phyloP scores from a whole-genome alignment of 306 rosid genomes.

The Quercus glauca region DNA sequence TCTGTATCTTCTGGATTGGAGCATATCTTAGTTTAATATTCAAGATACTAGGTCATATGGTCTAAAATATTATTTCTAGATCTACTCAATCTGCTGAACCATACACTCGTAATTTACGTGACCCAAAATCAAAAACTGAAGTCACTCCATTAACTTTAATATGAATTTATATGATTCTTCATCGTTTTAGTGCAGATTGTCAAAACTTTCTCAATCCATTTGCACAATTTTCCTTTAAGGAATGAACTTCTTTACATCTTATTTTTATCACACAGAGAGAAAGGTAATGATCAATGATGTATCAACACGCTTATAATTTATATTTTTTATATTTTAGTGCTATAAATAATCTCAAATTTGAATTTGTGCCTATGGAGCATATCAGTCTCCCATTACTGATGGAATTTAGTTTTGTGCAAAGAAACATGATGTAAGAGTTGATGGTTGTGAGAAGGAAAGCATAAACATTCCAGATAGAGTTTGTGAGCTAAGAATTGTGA shows the following conservation, averaged over 20 bases:
- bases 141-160: constrained; percentile 5
- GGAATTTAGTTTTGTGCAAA: not conserved
- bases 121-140: constrained; percentile 10
- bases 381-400: not conserved
- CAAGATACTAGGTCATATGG: not conserved
- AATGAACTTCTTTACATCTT: not conserved
- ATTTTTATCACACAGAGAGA: not conserved
- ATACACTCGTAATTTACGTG: constrained; percentile 5
- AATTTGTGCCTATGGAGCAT: not conserved
- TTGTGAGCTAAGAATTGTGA: no score
- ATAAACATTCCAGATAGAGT: no score
- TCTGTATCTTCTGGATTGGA: not conserved
- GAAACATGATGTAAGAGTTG: not conserved
- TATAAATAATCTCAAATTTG: not conserved
- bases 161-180: not conserved
- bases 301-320: not conserved
- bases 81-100: constrained; percentile 11
- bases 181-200: constrained; percentile 17
- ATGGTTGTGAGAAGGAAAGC: no score
- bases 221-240: not conserved
- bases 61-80: constrained; percentile 8
- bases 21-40: not conserved
- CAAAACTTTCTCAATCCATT: constrained; percentile 7
- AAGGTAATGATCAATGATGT: not conserved
- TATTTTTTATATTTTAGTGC: not conserved